Base-by-base conservation (phyloP, 345 rosid genomes). In the Eucalyptus erythrocorys region DNA sequence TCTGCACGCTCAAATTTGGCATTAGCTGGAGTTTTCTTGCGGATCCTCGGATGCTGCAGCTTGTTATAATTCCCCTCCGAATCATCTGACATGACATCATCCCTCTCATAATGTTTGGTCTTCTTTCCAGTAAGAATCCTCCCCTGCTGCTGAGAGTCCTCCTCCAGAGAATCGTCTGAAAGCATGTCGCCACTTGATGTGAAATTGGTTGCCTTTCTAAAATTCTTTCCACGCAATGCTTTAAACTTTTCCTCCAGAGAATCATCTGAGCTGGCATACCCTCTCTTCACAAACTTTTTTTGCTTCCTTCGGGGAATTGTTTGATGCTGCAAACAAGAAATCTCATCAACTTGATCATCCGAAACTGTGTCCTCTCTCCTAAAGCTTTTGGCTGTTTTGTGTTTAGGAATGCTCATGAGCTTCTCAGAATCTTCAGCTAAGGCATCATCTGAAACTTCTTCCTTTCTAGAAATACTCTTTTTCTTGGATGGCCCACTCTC, bases 391-490 rank as follows among this genome's bases (percentile, higher is more conserved):
- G 90, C 90, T 51, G 89, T 89, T 64, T 91, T 96, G 90, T 93
- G 92, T 82, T 91, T 88, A 34, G 89, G 88, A 92, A 90, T 87
- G 89, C 88, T 91, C 87, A 80, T 91, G 93, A 88, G 95, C 89
- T 92, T 91, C 89, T 85, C 90, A 89, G 92, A 91, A 89, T 88
- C 89, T 88, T 89, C 94, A 85, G 90, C 95, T 76, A 90, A 90
- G 50, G 94, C 90, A 93, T 93, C 95, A 90, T 95, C 95, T 87
- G 96, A 95, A 90, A 89, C 91, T 68, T 88, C 95, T 86, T 89
- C 92, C 89, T 94, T 95, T 21, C 88, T 88, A 64, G 66, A 32
- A 47, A 59, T 76, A 37, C 40, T 87, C 50, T 47, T 81, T 53
- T 93, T 93, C 94, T 94, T 97, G 87, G 86, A 89, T 26, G 95